These are phyloP conservation scores for Vitis vinifera DNA, from an alignment of 164 flowering plant genomes.

Conservation along the genomic window ASM3070453v1 NC_081812.1:13125001-13125500, in stretches of 20 bases:
- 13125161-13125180: background rate
- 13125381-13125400: background rate
- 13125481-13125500: no score
- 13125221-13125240: constrained; percentile 11
- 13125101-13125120: background rate
- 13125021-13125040: background rate
- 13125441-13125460: no score
- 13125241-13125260: constrained; percentile 12
- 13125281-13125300: constrained; percentile 15
- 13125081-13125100: background rate
- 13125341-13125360: background rate
- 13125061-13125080: background rate
- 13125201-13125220: constrained; percentile 3
- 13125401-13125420: background rate
- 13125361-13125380: background rate
- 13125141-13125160: background rate
- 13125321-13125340: constrained; percentile 6
- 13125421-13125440: no score
- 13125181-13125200: background rate
- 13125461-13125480: no score
- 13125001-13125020: background rate
- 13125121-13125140: background rate
- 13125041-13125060: background rate
- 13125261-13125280: constrained; percentile 1
- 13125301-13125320: constrained; percentile 7